Conservation (phyloP, 2,329 filamentous ascomycete genomes). For the Sclerotinia minor region DNA sequence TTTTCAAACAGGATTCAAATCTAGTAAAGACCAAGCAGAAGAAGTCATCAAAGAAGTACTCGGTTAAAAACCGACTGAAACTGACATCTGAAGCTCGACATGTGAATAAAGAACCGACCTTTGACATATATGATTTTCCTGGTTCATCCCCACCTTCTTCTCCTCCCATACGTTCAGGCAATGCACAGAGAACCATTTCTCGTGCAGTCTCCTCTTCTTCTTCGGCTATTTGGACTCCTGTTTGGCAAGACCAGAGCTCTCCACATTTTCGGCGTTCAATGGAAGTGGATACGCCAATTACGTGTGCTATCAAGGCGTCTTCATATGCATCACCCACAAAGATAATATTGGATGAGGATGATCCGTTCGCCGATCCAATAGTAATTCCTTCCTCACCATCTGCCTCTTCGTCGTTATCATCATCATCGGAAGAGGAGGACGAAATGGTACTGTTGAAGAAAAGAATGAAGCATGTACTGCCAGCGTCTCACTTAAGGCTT, state of each 20-base stretch:
- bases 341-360: conserved; percentile 32
- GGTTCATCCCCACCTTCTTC: conserved; percentile 46
- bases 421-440: conserved; percentile 38
- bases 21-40: conserved; percentile 3
- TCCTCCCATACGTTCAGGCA: conserved; percentile 26
- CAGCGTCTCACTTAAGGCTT: conserved; percentile 66
- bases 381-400: conserved; percentile 27
- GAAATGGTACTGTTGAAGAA: conserved; percentile 37
- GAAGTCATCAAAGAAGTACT: conserved; percentile 31
- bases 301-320: conserved; percentile 35
- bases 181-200: conserved; percentile 24
- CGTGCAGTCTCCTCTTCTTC: conserved; percentile 30
- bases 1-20: conserved; percentile 27
- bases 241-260: conserved; percentile 23
- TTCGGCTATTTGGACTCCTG: conserved; percentile 29
- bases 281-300: conserved; percentile 39
- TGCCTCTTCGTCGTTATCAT: conserved; percentile 23
- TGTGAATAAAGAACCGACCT: background rate
- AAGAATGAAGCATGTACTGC: conserved; percentile 59
- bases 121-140: conserved; percentile 43
- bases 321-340: conserved; percentile 19
- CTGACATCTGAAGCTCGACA: background rate
- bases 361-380: conserved; percentile 31
- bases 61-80: conserved; percentile 30
- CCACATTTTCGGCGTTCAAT: conserved; percentile 7